Base-by-base conservation (phyloP, 208 protist species). In the Zelonia costaricensis region DNA sequence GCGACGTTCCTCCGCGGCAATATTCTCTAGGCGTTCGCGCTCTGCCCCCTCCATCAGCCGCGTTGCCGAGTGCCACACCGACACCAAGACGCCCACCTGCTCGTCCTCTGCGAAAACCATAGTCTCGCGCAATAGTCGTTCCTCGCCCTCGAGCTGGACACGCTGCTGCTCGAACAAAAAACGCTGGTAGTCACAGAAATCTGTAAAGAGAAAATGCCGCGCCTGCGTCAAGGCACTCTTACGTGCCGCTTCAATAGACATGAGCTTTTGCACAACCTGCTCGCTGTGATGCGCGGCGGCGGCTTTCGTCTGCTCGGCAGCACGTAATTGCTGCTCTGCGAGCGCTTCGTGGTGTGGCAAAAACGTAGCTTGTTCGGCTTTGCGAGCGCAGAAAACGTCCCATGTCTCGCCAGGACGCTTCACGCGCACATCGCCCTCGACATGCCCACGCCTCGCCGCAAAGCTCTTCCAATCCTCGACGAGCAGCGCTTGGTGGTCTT, bases 321-420 rank as follows among this genome's bases (percentile, higher is more conserved):
- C n/a, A n/a, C n/a, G n/a, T n/a, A n/a, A n/a, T 46, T 84, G 40
- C 5, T 49, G 20, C 15, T 83, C 61, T 31, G 53, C 42, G 16
- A 31, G 10, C 18, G 18, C 16, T 22, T 71, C 68, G 12, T 75
- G 49, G 7, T 51, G n/a, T 12, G 63, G 35, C 44, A 95, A 69
- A 31, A 75, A 55, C 8, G 33, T 18, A 18, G 15, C 42, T 57
- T 93, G 83, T 7, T 12, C 10, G 3, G 20, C 9, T 38, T 88
- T 89, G 18, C 81, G 42, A 16, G 6, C 12, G 43, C 78, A 70
- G 12, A 71, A 87, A 0, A 81, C 88, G 0, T 86, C 85, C 88
- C 88, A 94, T n/a, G 88, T 92, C 56, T 90, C 82, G 2, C 76
- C 88, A 10, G 80, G 60, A 72, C 76, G 82, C 51, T 94, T 94